Base-by-base conservation (phyloP, 345 rosid genomes). In the Linum trigynum region DNA sequence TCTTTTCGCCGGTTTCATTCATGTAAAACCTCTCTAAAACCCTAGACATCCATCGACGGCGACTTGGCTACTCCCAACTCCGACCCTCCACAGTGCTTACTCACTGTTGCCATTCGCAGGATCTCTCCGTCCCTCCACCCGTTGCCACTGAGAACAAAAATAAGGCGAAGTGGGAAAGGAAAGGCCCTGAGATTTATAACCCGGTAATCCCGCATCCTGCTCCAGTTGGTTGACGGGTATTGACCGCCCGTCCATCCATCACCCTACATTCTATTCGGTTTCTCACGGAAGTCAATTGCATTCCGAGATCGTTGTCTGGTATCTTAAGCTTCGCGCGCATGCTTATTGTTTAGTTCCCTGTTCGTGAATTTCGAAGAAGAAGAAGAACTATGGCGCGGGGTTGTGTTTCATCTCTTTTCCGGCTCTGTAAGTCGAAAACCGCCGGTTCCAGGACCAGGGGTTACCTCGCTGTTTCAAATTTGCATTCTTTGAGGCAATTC, bases 321-420 rank as follows among this genome's bases (percentile, higher is more conserved):
- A 48, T 10, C 53, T 48, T 1, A 48, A 48, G 3, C 53, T 48
- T 48, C 53, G 53, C 14, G 53, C 32, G 32, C 32, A 23, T 23
- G 32, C 32, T 48, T 15, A 3, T 10, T 48, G 53, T 7, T 48
- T 4, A 48, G 53, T 48, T 48, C 14, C 2, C 11, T 15, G 53
- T 23, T 48, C 53, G 2, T 48, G 53, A 48, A 10, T 48, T 48
- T 48, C 53, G 14, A 48, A 48, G 15, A 48, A 48, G 15, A 48
- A 48, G 53, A 48, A 48, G 9, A 48, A 48, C 53, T 65, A 89
- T 86, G 96, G 85, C 80, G 41, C 73, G 82, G 81, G 82, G 86
- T 11, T 75, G 80, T 10, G 76, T 75, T 48, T 68, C 78, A 38
- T 62, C 79, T 71, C 73, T 89, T 58, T 72, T 82, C 65, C 76